Evolutionary conservation across 495 filamentous ascomycete species (phyloP), one percentile per base, ranked within the genome.

Genomic region (Penicillium ochrochloron): DNA sequence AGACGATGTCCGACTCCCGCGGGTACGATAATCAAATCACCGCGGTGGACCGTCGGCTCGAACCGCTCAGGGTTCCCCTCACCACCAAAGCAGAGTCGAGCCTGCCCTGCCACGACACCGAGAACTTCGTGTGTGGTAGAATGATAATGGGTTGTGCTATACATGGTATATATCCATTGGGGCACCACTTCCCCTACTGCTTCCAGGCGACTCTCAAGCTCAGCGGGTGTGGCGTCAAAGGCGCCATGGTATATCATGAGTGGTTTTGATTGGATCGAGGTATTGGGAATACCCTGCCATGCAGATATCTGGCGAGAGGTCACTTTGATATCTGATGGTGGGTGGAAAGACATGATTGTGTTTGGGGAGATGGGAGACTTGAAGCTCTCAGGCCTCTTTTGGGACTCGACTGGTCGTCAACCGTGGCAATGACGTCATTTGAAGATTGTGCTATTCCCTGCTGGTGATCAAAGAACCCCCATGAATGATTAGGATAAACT

Each of bases 141-240:
- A 68, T 92, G 89, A 72, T 88, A 92, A 71, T 90, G 88, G 19
- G 84, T 85, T 21, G 77, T 78, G 52, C 66, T 74, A 73, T 87
- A 90, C 88, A 91, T 91, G 10, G 84, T 85, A 73, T 87, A 88
- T 9, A 83, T 76, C 88, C 89, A 90, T 59, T 87, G 83, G n/a
- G 88, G 88, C 4, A 64, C 65, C 19, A 90, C 86, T 58, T 85
- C 85, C 34, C 81, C 83, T 5, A 84, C 70, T 2, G 63, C 58
- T 7, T 70, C 69, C 23, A 90, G 79, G 62, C 87, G 86, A 14
- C 76, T 66, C 56, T 88, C 81, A 21, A 91, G 83, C 25, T 75
- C 69, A 14, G 77, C 75, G 9, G 82, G 65, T 37, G 81, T 75
- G 33, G 76, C 76, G 44, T 80, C 50, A 66, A 89, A 88, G 42